These are phyloP conservation scores for Hygrophila difformis DNA, from an alignment of 257 asterid species.

Conservation along the genomic window DNA sequence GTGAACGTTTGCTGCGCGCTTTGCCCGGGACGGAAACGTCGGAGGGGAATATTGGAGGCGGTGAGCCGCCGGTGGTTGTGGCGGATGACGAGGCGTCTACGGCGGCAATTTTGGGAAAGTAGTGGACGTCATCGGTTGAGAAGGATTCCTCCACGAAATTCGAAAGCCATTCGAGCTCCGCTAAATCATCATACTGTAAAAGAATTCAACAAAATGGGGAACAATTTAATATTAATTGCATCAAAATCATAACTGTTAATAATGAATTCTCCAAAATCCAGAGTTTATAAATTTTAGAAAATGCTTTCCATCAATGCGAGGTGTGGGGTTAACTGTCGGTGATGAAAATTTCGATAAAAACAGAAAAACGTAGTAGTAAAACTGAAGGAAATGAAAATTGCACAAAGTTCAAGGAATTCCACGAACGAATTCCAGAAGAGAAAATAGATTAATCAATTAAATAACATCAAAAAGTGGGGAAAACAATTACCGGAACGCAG, in stretches of 20 bases:
- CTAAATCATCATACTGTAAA: slow-evolving; percentile 77
- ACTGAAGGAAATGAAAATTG: slow-evolving; percentile 15
- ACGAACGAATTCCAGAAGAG: slow-evolving; percentile 23
- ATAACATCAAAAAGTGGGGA: no score
- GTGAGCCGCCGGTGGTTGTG: slow-evolving; percentile 26
- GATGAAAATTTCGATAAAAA: background rate
- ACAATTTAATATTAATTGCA: no score
- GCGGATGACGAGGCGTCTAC: slow-evolving; percentile 47
- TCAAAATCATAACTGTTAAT: no score
- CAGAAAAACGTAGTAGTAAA: background rate
- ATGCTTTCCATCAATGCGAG: no score
- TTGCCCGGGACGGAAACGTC: slow-evolving; percentile 83
- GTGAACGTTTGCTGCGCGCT: slow-evolving; percentile 97
- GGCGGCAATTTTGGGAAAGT: slow-evolving; percentile 29
- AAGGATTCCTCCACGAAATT: slow-evolving; percentile 91
- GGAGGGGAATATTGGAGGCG: slow-evolving; percentile 42
- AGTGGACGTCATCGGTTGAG: slow-evolving; percentile 68
- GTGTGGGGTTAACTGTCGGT: slow-evolving; percentile 35
- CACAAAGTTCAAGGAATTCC: slow-evolving; percentile 33
- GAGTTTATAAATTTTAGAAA: no score
- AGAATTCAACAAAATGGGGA: background rate
- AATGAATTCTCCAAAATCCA: no score
- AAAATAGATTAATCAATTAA: background rate
- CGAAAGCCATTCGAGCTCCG: slow-evolving; percentile 97
- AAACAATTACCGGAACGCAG: slow-evolving; percentile 71